Evolutionary conservation across 192 early-diverging fungal genomes (phyloP), one percentile per base, ranked within the genome.

Genomic region (Podila clonocystis): DNA sequence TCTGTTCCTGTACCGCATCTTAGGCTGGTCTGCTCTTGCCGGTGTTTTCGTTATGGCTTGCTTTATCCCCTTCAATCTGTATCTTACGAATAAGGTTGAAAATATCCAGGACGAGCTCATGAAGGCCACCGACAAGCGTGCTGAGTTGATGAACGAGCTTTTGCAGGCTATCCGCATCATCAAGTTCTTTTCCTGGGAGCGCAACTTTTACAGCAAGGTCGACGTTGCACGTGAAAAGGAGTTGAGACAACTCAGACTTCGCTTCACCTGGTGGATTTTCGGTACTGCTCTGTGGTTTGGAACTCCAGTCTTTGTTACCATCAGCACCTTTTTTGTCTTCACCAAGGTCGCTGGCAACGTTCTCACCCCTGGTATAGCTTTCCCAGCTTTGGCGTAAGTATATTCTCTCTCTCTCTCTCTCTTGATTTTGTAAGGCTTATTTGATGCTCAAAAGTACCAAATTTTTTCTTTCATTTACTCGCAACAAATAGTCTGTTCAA

Each of bases 1-100:
- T 6, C 76, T 79, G 78, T 89, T 88, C 65, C 82, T 99, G 58
- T 91, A 95, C 67, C 77, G 75, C 29, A 85, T 99, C 41, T 80
- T 99, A 49, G 97, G 97, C 12, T 83, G 87, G 36, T 88, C 95
- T 20, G 95, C 95, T 30, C 65, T 97, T 20, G 89, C 91, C 48
- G 96, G 95, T 29, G 85, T 97, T n/a, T 59, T 87, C 0, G 83
- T 92, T 11, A 91, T 95, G 34, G 74, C 91, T 4, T 82, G 85
- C 48, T 87, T 87, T 50, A 82, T 87, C 31, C 87, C 86, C 50
- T 72, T 88, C 63, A 59, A 64, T 17, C 41, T 89, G 52, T 82
- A 82, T n/a, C 71, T 89, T 65, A 78, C 70, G 33, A 85, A 72
- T n/a, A 74, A 78, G 36, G 67, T 87, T 11, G 88, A 87, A 41